A percentile compares a stretch with the other conserved stretches of the same genome.
phyloP scores from a whole-genome alignment of 768 basidiomycete species.

The Dacryopinax primogenitus region DNA sequence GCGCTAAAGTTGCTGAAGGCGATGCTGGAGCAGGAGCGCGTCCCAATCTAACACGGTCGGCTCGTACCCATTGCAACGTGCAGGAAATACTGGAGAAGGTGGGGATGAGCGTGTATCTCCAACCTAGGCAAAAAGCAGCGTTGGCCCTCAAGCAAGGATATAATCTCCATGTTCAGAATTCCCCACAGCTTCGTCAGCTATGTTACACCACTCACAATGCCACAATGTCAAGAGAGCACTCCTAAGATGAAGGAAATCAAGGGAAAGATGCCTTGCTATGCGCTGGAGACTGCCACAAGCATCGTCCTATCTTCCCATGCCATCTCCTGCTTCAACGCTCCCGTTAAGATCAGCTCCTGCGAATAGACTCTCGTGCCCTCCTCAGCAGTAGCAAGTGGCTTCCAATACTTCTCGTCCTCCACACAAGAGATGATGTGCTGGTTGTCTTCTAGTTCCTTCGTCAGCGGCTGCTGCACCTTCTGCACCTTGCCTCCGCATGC shows the following conservation, averaged over 20 bases:
- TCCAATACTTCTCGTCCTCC: slow-evolving; percentile 55
- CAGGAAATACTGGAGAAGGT: no score
- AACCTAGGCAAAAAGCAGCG: no score
- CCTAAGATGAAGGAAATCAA: no score
- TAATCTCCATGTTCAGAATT: no score
- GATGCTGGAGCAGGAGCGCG: background rate
- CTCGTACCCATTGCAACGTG: no score
- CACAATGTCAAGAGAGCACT: no score
- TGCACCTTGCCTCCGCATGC: slow-evolving; percentile 61
- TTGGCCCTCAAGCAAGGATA: no score
- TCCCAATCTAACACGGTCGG: background rate
- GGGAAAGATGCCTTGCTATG: no score
- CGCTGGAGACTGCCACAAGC: background rate
- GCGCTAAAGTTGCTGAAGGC: slow-evolving; percentile 13
- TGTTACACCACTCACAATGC: no score
- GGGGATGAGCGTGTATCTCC: no score
- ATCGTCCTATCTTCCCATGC: slow-evolving; percentile 40
- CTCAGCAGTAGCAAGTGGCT: slow-evolving; percentile 42
- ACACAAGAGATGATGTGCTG: slow-evolving; percentile 54
- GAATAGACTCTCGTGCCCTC: slow-evolving; percentile 48
- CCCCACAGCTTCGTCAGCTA: no score
- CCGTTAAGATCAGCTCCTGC: slow-evolving; percentile 52
- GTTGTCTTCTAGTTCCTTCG: slow-evolving; percentile 22
- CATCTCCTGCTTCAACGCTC: slow-evolving; percentile 51
- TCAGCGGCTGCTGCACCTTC: slow-evolving; percentile 10